Base-by-base conservation (phyloP, 257 asterid genomes). In the Dorcoceras hygrometricum region DNA sequence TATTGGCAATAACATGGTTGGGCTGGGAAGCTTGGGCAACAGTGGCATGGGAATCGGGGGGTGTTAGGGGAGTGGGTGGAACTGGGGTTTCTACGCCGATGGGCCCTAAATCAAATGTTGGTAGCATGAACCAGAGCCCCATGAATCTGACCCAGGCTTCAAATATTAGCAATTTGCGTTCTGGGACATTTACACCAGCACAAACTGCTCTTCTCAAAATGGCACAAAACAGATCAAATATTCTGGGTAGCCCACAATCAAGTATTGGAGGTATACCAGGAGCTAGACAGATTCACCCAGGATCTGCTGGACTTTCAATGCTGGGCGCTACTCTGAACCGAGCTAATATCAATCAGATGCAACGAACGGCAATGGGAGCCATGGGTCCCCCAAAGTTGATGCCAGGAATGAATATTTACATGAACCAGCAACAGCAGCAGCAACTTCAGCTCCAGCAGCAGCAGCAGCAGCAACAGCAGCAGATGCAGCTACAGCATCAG, bases 381-480 rank as follows among this genome's bases (percentile, higher is more conserved):
- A 88, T 90, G 99, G 97, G 95, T 39, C 96, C 99, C 8, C 97
- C 97, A 5, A 88, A 87, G 73, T 22, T 88, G 80, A 80, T 83
- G 81, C 71, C 89, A 0, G 95, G 87, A 60, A 80, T 81, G 84
- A 90, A 79, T 74, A 55, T 65, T 16, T 88, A 85, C 80, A 77
- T 82, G 87, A 86, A 73, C 80, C 96, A 76, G 70, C 93, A 78
- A 53, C 95, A 83, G 20, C 87, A 80, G 8, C 90, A 76, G 8
- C 77, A 70, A 5, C 87, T 80, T 0, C 83, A 68, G 4, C 84
- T 63, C 0, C 79, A 56, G 8, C 73, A 43, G 11, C 80, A 71
- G 2, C 80, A 71, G 0, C 83, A 71, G 2, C 84, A 67, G 0
- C 79, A 56, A 5, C 73, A 43, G 10, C 80, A 71, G 1, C 88